Conservation (phyloP, 441 rosid species). For the Gossypium gossypioides region DNA sequence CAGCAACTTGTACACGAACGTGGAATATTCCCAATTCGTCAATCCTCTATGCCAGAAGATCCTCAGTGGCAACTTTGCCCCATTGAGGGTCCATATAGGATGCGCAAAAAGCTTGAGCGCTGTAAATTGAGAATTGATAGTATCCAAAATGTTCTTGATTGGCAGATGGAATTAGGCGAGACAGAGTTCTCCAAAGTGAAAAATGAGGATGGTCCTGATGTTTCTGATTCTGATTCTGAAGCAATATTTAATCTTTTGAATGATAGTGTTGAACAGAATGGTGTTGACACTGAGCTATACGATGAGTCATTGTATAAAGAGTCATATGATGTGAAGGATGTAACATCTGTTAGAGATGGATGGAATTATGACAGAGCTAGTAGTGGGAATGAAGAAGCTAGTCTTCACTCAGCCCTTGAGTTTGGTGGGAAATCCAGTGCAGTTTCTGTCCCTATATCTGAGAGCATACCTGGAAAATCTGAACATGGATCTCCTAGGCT, state of each 20-base stretch:
- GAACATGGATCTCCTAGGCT: conserved; percentile 81
- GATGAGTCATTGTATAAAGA: conserved; percentile 34
- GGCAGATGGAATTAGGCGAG: conserved; percentile 67
- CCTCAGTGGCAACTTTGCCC: conserved; percentile 99
- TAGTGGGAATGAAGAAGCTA: conserved; percentile 58
- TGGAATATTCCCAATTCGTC: conserved; percentile 85
- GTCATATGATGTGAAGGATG: conserved; percentile 28
- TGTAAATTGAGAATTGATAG: conserved; percentile 78
- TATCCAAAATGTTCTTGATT: conserved; percentile 75
- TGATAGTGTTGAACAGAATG: conserved; percentile 34
- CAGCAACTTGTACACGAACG: conserved; percentile 98
- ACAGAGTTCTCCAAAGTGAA: conserved; percentile 48
- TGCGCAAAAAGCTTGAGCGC: conserved; percentile 98
- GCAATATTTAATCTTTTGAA: conserved; percentile 37
- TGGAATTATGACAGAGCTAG: conserved; percentile 67
- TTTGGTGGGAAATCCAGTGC: conserved; percentile 82
- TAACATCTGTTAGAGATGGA: conserved; percentile 38
- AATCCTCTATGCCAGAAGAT: conserved; percentile 47
- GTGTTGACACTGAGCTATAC: conserved; percentile 38
- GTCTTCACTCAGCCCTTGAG: conserved; percentile 93
- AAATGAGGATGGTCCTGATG: conserved; percentile 44
- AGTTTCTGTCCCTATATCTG: conserved; percentile 63
- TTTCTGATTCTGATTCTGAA: conserved; percentile 52
- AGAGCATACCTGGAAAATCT: conserved; percentile 63
- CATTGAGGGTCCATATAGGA: conserved; percentile 99